Evolutionary conservation across 2,329 filamentous ascomycete genomes (phyloP).

Genomic region (Triangularia setosa): DNA sequence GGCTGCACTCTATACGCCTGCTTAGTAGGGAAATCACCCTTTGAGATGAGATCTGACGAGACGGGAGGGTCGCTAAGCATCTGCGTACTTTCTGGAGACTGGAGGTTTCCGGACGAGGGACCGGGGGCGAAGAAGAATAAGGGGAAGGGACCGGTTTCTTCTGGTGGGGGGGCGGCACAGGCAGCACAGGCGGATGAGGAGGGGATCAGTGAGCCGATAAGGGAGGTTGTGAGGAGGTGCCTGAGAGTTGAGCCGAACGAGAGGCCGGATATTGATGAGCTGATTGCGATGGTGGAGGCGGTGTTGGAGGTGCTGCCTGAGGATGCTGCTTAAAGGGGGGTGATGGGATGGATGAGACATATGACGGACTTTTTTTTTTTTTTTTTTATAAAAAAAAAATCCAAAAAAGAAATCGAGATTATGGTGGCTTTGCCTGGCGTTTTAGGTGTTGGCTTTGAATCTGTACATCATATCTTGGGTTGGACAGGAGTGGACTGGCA

Average conservation of each 20-base stretch:
- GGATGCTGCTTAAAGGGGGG: constrained; percentile 38
- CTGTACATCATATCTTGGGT: background rate
- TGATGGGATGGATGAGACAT: background rate
- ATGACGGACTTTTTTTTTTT: background rate
- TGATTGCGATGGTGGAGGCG: constrained; percentile 73
- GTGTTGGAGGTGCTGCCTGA: constrained; percentile 66
- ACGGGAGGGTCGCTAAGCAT: constrained; percentile 90
- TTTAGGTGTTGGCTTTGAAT: background rate
- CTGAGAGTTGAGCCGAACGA: constrained; percentile 82
- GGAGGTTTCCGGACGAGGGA: constrained; percentile 90
- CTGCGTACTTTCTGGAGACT: constrained; percentile 89
- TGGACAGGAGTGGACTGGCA: background rate
- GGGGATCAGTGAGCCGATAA: constrained; percentile 73
- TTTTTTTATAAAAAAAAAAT: too few species aligned
- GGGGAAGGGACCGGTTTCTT: constrained; percentile 26
- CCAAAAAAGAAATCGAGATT: background rate
- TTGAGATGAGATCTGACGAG: constrained; percentile 93
- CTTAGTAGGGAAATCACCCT: constrained; percentile 92
- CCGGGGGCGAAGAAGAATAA: constrained; percentile 45
- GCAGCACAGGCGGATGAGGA: constrained; percentile 36
- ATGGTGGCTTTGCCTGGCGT: background rate
- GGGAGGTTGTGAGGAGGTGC: constrained; percentile 83
- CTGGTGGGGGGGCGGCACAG: constrained; percentile 21
- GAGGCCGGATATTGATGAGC: constrained; percentile 78
- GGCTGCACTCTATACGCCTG: constrained; percentile 98